Base-by-base conservation (phyloP, 2,329 filamentous ascomycete genomes). In the Pseudogymnoascus sp. region DNA sequence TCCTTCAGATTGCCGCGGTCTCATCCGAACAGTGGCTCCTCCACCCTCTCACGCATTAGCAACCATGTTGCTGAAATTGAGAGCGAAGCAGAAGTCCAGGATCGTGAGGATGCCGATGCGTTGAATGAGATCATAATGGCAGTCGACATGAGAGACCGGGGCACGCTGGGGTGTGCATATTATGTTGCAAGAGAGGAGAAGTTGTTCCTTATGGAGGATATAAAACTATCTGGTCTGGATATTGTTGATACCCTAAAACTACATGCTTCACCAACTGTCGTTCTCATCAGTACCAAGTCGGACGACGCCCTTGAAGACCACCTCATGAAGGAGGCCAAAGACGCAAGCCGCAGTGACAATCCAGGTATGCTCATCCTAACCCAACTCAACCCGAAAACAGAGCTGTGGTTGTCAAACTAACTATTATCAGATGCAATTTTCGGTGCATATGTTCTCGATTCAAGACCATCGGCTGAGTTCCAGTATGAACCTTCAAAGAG, bases 131-230 rank as follows among this genome's bases (percentile, higher is more conserved):
- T 91, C 26, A 82, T 96, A 63, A 90, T 96, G 85, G 90, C 91
- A 0, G 78, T 96, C 23, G 86, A 95, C 63, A 80, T 93, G 72
- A 85, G 82, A 65, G 82, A 86, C n/a, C 81, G 83, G 31, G 85
- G 83, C 0, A 86, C 82, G 0, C 80, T 96, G 16, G 93, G 93
- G 0, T 97, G 92, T 72, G 88, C 90, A 52, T 96, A 93, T 71
- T 96, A 93, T 71, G 78, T 87, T 55, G 85, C 87, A 5, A 76
- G 81, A 26, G 84, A 91, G 39, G 86, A 90, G 69, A 84, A 80
- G 37, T 74, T 97, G 3, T 88, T 83, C 63, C 79, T 96, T 45
- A 86, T 95, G 71, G 86, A 93, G 71, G 92, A 97, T 67, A 80
- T 90, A 8, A 80, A 83, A 14, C 79, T 85, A 67, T 88, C 86